Percentiles rank a stretch among this genome's conserved stretches.
phyloP scores from a whole-genome alignment of 2,329 filamentous ascomycete species.

The Botrytis deweyae region DNA sequence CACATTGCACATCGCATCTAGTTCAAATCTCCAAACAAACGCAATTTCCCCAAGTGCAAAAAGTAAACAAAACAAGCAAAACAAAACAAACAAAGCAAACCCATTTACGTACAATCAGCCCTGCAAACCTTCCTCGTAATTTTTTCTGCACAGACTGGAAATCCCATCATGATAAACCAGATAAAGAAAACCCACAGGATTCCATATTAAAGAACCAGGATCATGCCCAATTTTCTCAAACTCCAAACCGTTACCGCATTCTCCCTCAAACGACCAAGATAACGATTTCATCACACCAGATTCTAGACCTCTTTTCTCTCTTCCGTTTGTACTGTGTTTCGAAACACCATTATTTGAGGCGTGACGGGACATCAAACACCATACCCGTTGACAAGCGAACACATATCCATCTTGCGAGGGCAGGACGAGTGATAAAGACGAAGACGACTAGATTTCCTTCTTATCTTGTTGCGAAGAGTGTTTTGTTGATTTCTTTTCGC shows the following conservation, averaged over 20 bases:
- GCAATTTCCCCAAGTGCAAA: neutral
- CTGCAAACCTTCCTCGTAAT: neutral
- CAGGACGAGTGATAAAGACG: neutral
- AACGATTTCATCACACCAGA: neutral
- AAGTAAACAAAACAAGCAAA: conserved; percentile 2
- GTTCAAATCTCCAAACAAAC: neutral
- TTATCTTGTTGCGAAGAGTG: neutral
- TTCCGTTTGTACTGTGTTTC: neutral
- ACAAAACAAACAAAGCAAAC: neutral
- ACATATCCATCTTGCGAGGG: neutral
- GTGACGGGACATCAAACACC: neutral
- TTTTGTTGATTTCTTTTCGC: neutral
- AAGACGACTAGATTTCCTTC: neutral
- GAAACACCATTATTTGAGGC: neutral
- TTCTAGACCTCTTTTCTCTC: neutral
- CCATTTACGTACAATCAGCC: neutral
- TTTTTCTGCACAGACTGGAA: conserved; percentile 19
- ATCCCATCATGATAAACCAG: conserved; percentile 7
- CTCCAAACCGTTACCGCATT: conserved; percentile 4
- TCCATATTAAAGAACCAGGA: conserved; percentile 8
- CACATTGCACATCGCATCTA: conserved; percentile 8
- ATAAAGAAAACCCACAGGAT: conserved; percentile 12
- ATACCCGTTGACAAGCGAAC: conserved; percentile 13
- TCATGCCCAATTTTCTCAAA: conserved; percentile 3
- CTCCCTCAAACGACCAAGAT: neutral